Conservation (phyloP, 75 land plant genomes). For the Pseudotsuga menziesii region DNA sequence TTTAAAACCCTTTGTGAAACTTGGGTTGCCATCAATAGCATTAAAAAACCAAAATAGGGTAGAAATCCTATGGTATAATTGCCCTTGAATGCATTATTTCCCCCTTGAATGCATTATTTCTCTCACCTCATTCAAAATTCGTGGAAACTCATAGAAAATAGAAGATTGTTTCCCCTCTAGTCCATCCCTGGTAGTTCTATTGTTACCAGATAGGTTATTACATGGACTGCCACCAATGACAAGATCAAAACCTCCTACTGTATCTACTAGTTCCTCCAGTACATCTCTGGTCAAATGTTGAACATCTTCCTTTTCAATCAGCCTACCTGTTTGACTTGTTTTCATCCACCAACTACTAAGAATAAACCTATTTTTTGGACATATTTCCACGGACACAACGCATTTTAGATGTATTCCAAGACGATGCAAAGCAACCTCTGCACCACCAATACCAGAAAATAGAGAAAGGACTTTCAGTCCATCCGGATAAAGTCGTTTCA, state of each 20-base stretch:
- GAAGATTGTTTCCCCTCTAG: constrained; percentile 65
- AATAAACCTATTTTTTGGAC: constrained; percentile 36
- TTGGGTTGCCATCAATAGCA: too few relatives aligned
- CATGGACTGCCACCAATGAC: constrained; percentile 90
- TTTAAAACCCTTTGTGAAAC: too few relatives aligned
- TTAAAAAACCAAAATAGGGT: too few relatives aligned
- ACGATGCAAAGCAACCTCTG: constrained; percentile 38
- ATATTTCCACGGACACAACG: constrained; percentile 31
- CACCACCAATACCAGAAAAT: constrained; percentile 49
- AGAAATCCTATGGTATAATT: not conserved
- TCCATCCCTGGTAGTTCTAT: constrained; percentile 66
- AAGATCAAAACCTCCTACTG: constrained; percentile 75
- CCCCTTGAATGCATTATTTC: constrained; percentile 22
- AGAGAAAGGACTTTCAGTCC: constrained; percentile 32
- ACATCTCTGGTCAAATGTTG: constrained; percentile 32
- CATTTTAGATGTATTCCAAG: constrained; percentile 26
- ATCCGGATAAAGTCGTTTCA: constrained; percentile 25
- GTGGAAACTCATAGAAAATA: constrained; percentile 70
- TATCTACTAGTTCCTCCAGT: constrained; percentile 34
- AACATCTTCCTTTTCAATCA: constrained; percentile 58
- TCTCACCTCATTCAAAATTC: constrained; percentile 64
- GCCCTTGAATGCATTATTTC: constrained; percentile 8
- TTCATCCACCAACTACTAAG: constrained; percentile 78
- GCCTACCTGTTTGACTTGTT: constrained; percentile 57
- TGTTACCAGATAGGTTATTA: constrained; percentile 79